Percentiles rank a stretch among this genome's conserved stretches.
Evolutionary conservation across 2,329 filamentous ascomycete species (phyloP).

Genomic region (Neurospora crassa): DNA sequence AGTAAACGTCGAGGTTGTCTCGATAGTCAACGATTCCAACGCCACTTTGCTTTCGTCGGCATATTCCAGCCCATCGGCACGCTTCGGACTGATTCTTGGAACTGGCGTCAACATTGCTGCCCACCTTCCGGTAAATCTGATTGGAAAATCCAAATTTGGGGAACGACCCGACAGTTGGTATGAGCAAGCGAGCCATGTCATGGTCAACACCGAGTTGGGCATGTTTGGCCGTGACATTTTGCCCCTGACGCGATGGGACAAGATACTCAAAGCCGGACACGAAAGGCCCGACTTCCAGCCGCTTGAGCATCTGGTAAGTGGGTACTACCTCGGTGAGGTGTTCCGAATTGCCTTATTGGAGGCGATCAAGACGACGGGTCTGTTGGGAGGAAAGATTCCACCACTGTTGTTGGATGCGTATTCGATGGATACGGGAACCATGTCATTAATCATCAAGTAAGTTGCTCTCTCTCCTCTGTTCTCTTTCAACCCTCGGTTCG

Average conservation of each 20-base stretch:
- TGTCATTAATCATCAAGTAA: slow-evolving; percentile 49
- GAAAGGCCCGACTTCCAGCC: slow-evolving; percentile 51
- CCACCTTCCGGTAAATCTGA: slow-evolving; percentile 48
- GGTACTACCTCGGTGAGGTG: slow-evolving; percentile 59
- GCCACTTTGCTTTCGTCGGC: slow-evolving; percentile 58
- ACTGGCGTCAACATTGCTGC: slow-evolving; percentile 59
- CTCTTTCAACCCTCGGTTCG: neutral
- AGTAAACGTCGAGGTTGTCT: slow-evolving; percentile 45
- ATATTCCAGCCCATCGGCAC: slow-evolving; percentile 47
- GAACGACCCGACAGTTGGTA: slow-evolving; percentile 46
- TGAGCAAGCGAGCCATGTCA: slow-evolving; percentile 48
- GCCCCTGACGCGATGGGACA: slow-evolving; percentile 53
- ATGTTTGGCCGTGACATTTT: slow-evolving; percentile 55
- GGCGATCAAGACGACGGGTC: slow-evolving; percentile 42
- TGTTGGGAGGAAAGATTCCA: slow-evolving; percentile 49
- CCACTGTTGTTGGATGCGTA: slow-evolving; percentile 42
- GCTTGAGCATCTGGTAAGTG: slow-evolving; percentile 52
- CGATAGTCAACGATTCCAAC: slow-evolving; percentile 58
- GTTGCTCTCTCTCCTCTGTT: slow-evolving; percentile 16
- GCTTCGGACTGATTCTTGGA: slow-evolving; percentile 56
- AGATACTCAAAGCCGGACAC: slow-evolving; percentile 40
- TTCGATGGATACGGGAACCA: slow-evolving; percentile 49
- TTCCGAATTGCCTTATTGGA: slow-evolving; percentile 49
- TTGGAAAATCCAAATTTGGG: slow-evolving; percentile 48
- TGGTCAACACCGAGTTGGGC: slow-evolving; percentile 58